phyloP scores from a whole-genome alignment of 2,329 filamentous ascomycete genomes.

The Alternaria arbusti region DNA sequence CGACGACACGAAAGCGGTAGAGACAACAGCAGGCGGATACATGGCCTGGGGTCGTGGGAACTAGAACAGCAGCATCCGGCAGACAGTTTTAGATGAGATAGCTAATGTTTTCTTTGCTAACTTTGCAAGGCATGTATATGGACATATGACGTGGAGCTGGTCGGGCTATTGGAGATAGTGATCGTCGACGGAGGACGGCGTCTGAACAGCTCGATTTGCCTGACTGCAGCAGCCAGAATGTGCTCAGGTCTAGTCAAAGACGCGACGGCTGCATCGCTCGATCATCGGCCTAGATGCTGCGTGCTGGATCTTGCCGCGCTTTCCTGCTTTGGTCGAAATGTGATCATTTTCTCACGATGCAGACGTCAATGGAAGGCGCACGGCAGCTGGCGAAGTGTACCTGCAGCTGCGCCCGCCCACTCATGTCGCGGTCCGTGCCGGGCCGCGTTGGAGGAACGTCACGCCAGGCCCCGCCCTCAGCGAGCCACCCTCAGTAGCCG shows the following conservation, averaged over 20 bases:
- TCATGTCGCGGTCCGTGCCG: background rate
- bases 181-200: too few species aligned
- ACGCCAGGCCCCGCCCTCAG: background rate
- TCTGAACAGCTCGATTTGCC: too few species aligned
- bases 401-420: background rate
- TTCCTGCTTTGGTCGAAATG: background rate
- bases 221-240: too few species aligned
- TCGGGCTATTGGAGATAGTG: background rate
- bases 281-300: background rate
- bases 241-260: background rate
- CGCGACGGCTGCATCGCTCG: background rate
- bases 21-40: background rate
- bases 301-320: background rate
- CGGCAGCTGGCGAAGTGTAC: background rate
- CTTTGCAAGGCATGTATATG: background rate
- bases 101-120: background rate
- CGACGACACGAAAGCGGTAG: background rate
- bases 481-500: background rate
- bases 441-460: background rate
- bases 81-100: background rate
- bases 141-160: background rate
- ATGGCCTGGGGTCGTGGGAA: background rate
- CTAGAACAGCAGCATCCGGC: background rate
- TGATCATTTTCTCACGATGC: background rate
- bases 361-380: background rate